Base-by-base conservation (phyloP, 2,329 filamentous ascomycete genomes). In the Talaromyces sp. region DNA sequence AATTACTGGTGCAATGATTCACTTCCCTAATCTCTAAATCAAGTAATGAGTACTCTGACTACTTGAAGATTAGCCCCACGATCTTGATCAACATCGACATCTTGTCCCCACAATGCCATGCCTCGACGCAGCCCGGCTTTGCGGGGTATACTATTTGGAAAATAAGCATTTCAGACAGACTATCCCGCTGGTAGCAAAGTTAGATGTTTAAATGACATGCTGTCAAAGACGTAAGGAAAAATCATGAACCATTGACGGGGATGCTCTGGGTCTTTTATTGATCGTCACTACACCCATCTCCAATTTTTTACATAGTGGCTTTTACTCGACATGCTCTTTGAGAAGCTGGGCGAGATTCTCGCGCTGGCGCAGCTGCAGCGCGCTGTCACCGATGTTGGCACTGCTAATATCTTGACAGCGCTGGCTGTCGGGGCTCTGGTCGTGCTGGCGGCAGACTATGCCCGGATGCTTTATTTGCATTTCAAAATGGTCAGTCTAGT, bases 381-480 rank as follows among this genome's bases (percentile, higher is more conserved):
- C 24, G 55, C 55, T 2, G 24, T 61, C 24, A 52, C 24, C 32
- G 43, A 61, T 13, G 52, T 49, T 46, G 56, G 49, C 21, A 57
- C 56, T 32, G 29, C 26, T 6, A 61, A 24, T 54, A 53, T 61
- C 27, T 10, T 58, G 11, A 19, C 50, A 52, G 55, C 59, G 11
- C 19, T 61, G 13, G 41, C 19, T n/a, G 56, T 52, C 11, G 49
- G 27, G 6, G 57, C 41, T n/a, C 35, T 63, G 13, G 54, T 64
- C 1, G 55, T 64, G 7, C 35, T 70, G 4, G 31, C 64, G 9
- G 50, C 61, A 50, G 67, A 70, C 55, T 69, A 70, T 64, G 64
- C 62, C 4, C 60, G 64, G 21, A 71, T 70, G 67, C 58, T 70
- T 14, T 60, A 66, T 55, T 56, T 71, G 24, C 62, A 68, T 29